Base-by-base conservation (phyloP, 139 green algal genomes). In the Raphidocelis subcapitata region DNA sequence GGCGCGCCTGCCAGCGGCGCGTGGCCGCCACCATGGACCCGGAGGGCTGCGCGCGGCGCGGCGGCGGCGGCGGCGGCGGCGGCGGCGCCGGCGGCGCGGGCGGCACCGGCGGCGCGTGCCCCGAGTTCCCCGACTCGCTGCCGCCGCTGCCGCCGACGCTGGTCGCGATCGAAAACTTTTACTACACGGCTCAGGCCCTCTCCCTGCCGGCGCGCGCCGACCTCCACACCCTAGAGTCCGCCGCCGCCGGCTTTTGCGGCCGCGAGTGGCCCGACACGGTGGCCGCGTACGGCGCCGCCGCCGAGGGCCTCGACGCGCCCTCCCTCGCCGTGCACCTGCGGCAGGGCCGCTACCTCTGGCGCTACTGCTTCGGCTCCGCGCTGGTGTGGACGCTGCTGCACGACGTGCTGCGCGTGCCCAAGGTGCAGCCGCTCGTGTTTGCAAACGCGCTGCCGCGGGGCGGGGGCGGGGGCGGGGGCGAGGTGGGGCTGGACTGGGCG, bases 301-400 rank as follows among this genome's bases (percentile, higher is more conserved):
- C 12, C 54, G 21, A 5, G 12, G n/a, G 18, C 47, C 15, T 15
- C 47, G 18, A 15, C 47, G 18, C 18, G 15, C 47, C 47, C 47
- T 15, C 15, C n/a, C n/a, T n/a, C n/a, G n/a, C n/a, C 21, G 32
- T 3, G n/a, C 65, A 24, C 4, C 62, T 52, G 26, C 41, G 55
- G 31, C 72, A 78, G 63, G 47, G 66, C 51, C 66, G 37, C 8
- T 81, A 74, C 72, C 73, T 85, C 23, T 74, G 72, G 18, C 74
- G 84, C 32, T 89, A 89, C 72, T 89, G 84, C 78, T 89, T 86
- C 67, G 84, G 77, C 35, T 77, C 77, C 8, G 84, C 84, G 3
- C 83, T 85, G 62, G 74, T 79, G 0, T 76, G 80, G 44, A 65
- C 68, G n/a, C 59, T 89, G 63, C 72, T 89, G 68, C 80, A 85